Conservation (phyloP, 805 yeast species). For the Ogataea nitratoaversa region DNA sequence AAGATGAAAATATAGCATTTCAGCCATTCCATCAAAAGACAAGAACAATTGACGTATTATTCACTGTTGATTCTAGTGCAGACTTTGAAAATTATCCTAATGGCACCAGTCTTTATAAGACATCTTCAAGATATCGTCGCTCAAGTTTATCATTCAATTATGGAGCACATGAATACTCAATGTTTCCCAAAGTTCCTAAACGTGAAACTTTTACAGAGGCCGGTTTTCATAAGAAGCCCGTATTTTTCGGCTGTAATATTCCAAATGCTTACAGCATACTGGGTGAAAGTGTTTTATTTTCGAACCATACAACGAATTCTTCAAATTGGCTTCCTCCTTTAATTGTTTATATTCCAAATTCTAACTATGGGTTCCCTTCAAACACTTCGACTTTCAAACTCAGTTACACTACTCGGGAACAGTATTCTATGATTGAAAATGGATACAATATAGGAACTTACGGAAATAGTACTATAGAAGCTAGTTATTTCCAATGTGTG, state of each 20-base stretch:
- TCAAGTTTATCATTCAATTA: conserved; percentile 7
- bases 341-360: conserved; percentile 48
- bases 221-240: conserved; percentile 27
- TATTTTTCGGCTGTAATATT: conserved; percentile 42
- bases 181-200: conserved; percentile 37
- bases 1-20: conserved; percentile 45
- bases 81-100: conserved; percentile 54
- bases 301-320: conserved; percentile 2
- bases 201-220: conserved; percentile 21
- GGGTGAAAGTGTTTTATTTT: conserved; percentile 6
- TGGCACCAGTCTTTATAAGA: conserved; percentile 46
- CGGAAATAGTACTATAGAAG: conserved; percentile 35
- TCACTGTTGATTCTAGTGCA: conserved; percentile 45
- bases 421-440: conserved; percentile 41
- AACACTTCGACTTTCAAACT: conserved; percentile 59
- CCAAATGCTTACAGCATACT: conserved; percentile 25
- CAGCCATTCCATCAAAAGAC: conserved; percentile 37
- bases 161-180: conserved; percentile 10
- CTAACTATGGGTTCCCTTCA: conserved; percentile 37
- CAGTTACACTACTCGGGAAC: conserved; percentile 43
- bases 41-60: conserved; percentile 35
- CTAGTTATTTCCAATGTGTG: conserved; percentile 42
- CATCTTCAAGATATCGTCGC: conserved; percentile 29
- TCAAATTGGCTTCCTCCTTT: conserved; percentile 43
- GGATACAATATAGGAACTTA: conserved; percentile 49